Evolutionary conservation across 495 filamentous ascomycete species (phyloP).

Genomic region (Chaetomium fimeti): DNA sequence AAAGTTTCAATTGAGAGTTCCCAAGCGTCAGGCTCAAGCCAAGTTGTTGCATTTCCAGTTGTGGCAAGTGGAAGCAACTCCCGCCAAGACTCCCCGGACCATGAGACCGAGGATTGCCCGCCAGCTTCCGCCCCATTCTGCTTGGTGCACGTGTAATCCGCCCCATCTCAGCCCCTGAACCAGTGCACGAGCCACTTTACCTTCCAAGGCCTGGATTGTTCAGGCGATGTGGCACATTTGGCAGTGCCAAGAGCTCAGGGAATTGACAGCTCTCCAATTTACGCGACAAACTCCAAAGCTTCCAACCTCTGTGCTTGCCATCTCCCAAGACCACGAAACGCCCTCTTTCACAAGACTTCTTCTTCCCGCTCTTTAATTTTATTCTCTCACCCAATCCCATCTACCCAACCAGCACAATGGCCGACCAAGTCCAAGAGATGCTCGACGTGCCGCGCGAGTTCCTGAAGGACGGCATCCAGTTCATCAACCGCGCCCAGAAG

Average conservation of each 20-base stretch:
- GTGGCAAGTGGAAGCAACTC: not conserved
- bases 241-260: conserved; percentile 11
- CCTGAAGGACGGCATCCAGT: conserved; percentile 74
- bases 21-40: too few relatives aligned
- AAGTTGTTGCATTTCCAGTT: not conserved
- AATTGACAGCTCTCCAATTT: conserved; percentile 26
- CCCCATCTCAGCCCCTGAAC: conserved; percentile 19
- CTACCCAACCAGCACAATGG: conserved; percentile 47
- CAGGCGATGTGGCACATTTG: conserved; percentile 31
- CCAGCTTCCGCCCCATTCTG: not conserved
- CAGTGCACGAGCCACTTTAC: conserved; percentile 19
- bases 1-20: too few relatives aligned
- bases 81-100: not conserved
- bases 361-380: not conserved
- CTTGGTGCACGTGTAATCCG: too few relatives aligned
- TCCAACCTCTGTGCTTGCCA: conserved; percentile 9
- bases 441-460: conserved; percentile 82
- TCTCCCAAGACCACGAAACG: not conserved
- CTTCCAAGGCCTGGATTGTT: conserved; percentile 13
- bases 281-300: conserved; percentile 21
- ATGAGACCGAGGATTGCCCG: not conserved
- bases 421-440: conserved; percentile 75
- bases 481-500: conserved; percentile 82
- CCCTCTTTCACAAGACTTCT: not conserved
- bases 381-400: not conserved